phyloP scores from a whole-genome alignment of 192 early-diverging fungal species.

The Piromyces finnis region DNA sequence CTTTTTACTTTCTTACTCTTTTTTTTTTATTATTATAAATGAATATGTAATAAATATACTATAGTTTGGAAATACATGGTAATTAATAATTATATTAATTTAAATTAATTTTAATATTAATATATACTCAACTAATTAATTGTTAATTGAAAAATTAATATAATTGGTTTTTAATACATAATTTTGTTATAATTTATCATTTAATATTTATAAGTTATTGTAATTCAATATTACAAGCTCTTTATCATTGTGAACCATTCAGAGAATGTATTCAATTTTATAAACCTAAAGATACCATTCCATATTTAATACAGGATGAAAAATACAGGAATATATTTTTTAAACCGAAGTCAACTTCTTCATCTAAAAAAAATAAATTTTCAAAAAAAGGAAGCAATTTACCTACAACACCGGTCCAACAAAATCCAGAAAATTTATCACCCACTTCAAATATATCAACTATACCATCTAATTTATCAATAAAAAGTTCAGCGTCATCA shows the following conservation, averaged over 20 bases:
- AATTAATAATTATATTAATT: slow-evolving; percentile 4
- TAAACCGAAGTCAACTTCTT: background rate
- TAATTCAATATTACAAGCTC: slow-evolving; percentile 87
- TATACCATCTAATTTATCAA: slow-evolving; percentile 3
- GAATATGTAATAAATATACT: no score
- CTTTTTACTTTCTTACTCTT: no score
- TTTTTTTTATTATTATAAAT: no score
- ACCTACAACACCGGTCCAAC: slow-evolving; percentile 3
- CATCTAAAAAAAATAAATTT: background rate
- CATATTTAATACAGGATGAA: background rate
- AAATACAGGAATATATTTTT: background rate
- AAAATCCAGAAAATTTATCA: slow-evolving; percentile 9
- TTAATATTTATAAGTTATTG: slow-evolving; percentile 46
- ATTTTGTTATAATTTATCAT: background rate
- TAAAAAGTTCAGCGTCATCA: background rate
- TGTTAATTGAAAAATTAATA: no score
- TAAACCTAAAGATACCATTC: background rate
- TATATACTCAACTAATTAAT: no score
- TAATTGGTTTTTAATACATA: background rate
- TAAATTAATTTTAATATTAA: background rate
- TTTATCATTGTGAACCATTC: slow-evolving; percentile 90
- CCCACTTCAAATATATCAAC: slow-evolving; percentile 8
- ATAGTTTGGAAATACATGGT: slow-evolving; percentile 81
- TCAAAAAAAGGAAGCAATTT: slow-evolving; percentile 1
- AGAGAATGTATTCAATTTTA: slow-evolving; percentile 55